Evolutionary conservation across 495 filamentous ascomycete genomes (phyloP), one percentile per base, ranked within the genome.

Genomic region (Aspergillus nidulans): DNA sequence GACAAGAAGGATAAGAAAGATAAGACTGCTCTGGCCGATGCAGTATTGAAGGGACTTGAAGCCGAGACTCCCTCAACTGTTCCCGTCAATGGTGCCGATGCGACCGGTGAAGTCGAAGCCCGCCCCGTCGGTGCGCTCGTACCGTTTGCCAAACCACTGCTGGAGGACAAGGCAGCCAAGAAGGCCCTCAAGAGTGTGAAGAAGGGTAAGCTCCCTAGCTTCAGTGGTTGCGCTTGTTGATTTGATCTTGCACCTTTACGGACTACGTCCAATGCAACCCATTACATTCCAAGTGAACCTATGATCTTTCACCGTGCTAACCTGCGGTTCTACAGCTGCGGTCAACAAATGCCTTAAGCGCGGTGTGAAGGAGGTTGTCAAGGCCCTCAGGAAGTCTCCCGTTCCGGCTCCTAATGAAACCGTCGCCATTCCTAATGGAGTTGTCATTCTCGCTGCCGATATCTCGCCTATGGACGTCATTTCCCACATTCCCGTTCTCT

Each of bases 381-480:
- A 99, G 78, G 83, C 90, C 19, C 86, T 99, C 63, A 89, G 92
- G 71, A 96, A 96, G 76, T 88, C 88, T 5, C 80, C 89, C 52
- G 71, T 82, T 44, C 68, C 73, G 52, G 71, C 72, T 28, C 73
- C 80, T 57, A 79, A 82, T 47, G 77, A 77, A 19, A 61, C 74
- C 52, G 66, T 76, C 63, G 58, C 77, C 12, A 64, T 79, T 18
- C 82, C 84, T 54, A 78, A 79, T 47, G 90, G 84, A 60, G 79
- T 99, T 60, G 89, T 95, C 61, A 77, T 99, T 69, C 86, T 99
- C 50, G 94, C 95, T 26, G 94, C 89, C 51, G 94, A 99, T 69
- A 97, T 97, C 79, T 94, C 88, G 20, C 94, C 94, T 55, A 89
- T 91, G 87, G 92, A 97, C 67, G 91, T 97, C 63, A 96, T 97